Base-by-base conservation (phyloP, 208 protist genomes). In the Acanthamoeba culbertsoni region DNA sequence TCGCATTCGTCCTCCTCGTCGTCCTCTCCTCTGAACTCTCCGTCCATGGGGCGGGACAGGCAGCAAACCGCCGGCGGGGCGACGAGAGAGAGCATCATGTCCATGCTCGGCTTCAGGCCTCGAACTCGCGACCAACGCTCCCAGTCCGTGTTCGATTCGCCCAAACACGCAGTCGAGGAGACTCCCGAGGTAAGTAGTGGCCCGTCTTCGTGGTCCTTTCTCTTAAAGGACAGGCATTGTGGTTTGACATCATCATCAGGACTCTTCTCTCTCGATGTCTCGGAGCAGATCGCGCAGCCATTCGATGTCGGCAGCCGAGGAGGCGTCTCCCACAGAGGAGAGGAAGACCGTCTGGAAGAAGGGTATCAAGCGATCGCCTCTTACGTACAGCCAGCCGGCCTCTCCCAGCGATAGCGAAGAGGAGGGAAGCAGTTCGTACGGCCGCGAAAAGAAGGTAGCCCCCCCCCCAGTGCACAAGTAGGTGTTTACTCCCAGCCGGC, bases 71-170 rank as follows among this genome's bases (percentile, higher is more conserved):
- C 43, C 6, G 82, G 1, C 35, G 82, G 31, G 26, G 48, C 57
- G 33, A 90, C 48, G 16, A 12, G 57, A 35, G 82, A 71, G 28
- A 71, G 68, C 33, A 90, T 90, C 55, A 62, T 62, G 57, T 46
- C 48, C 51, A 90, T 90, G 82, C 82, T 90, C 18, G 82, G 82
- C 82, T 90, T 90, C 57, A 45, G 82, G 31, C 82, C 82, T 31
- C 31, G 57, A 26, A 90, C 82, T 6, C n/a, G 82, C 10, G 57
- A 62, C 8, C 82, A 90, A 33, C 48, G 82, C 18, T 90, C 82
- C 10, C 48, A 90, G 40, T 90, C 82, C 0, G 82, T 90, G 20
- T 48, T 71, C 57, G 82, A 90, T 5, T n/a, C 82, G 7, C 82
- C 82, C 31, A 71, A 45, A n/a, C 6, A 35, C 7, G 35, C 23